Evolutionary conservation across 352 stramenopile species (phyloP).

Genomic region (Globisporangium irregulare): DNA sequence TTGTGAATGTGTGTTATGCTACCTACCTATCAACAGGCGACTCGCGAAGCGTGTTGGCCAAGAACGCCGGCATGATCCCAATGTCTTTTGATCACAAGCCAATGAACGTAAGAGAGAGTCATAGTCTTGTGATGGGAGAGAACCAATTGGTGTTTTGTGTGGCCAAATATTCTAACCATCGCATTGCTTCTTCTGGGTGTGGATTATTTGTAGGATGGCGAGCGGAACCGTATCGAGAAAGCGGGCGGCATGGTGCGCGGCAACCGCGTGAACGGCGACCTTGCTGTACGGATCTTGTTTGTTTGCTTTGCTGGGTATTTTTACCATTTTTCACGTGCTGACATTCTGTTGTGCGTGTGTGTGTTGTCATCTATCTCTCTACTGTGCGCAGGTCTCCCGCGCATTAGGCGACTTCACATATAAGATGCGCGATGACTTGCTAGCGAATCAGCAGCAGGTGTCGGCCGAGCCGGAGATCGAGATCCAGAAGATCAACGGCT

Average conservation of each 20-base stretch:
- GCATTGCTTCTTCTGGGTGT: not conserved
- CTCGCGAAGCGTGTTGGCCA: conserved; percentile 73
- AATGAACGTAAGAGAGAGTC: conserved; percentile 55
- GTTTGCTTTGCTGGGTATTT: not conserved
- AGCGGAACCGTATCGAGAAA: conserved; percentile 67
- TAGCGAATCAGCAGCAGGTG: conserved; percentile 68
- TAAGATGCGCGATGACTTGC: conserved; percentile 61
- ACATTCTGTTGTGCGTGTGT: not conserved
- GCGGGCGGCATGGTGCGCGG: conserved; percentile 67
- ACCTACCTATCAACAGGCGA: conserved; percentile 32
- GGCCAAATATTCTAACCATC: not conserved
- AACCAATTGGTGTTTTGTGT: not conserved
- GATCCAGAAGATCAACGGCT: conserved; percentile 65
- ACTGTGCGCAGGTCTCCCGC: conserved; percentile 58
- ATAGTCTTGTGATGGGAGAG: too few species aligned
- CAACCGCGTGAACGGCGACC: conserved; percentile 81
- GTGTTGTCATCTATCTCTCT: conserved; percentile 10
- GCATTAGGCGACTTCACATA: conserved; percentile 80
- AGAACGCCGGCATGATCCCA: conserved; percentile 43
- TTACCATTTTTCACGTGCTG: not conserved
- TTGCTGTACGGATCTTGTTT: conserved; percentile 40
- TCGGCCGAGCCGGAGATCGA: conserved; percentile 89
- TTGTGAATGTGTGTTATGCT: not conserved
- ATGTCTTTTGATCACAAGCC: conserved; percentile 93
- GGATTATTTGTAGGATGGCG: conserved; percentile 33